These are phyloP conservation scores for Phytopythium kandeliae DNA, from an alignment of 352 stramenopile species.

Conservation along the genomic window DNA sequence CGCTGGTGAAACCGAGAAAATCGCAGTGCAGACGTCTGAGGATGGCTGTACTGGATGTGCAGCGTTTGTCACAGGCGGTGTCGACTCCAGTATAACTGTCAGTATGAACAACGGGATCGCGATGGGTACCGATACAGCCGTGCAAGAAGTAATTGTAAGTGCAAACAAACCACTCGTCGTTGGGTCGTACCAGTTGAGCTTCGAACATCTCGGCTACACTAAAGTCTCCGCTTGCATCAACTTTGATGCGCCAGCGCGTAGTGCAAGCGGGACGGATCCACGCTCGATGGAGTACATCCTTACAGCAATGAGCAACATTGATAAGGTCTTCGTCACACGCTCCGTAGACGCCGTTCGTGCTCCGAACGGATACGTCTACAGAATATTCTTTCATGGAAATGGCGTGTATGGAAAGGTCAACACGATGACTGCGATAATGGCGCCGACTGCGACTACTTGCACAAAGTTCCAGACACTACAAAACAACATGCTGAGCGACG, in stretches of 20 bases:
- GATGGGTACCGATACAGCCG: constrained; percentile 68
- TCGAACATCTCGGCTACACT: constrained; percentile 31
- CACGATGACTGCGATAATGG: constrained; percentile 13
- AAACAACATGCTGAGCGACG: constrained; percentile 51
- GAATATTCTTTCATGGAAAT: constrained; percentile 75
- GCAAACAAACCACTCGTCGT: constrained; percentile 38
- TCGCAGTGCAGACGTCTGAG: background rate
- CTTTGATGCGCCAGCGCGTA: constrained; percentile 47
- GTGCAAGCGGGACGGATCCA: constrained; percentile 12
- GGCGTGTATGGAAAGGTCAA: constrained; percentile 34
- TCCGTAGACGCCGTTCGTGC: constrained; percentile 19
- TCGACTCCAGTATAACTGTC: constrained; percentile 20
- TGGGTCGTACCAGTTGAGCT: constrained; percentile 53
- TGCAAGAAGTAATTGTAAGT: constrained; percentile 64
- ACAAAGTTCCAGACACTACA: constrained; percentile 53
- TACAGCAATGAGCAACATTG: constrained; percentile 56
- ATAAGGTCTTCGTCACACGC: constrained; percentile 70
- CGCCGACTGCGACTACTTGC: constrained; percentile 11
- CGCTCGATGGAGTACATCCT: constrained; percentile 52
- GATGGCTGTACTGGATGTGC: constrained; percentile 12
- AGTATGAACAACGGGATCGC: constrained; percentile 34
- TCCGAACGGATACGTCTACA: constrained; percentile 61
- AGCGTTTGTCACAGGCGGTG: constrained; percentile 33
- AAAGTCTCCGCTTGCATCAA: constrained; percentile 44
- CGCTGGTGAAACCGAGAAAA: constrained; percentile 41